Conservation (phyloP, 768 basidiomycete genomes). For the Tephrocybe sp. region DNA sequence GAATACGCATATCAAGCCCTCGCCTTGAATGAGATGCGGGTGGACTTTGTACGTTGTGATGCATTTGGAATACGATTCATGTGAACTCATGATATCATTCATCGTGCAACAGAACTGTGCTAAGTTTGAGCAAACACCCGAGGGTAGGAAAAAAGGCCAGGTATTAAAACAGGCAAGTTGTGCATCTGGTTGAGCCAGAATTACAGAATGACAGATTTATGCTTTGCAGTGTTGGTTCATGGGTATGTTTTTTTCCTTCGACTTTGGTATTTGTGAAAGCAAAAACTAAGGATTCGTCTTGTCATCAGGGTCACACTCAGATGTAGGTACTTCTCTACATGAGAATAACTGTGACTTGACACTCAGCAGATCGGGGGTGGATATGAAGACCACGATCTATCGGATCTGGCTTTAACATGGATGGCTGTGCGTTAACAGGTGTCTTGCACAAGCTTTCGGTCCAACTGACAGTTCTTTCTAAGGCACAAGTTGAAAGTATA, state of each 20-base stretch:
- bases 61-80: not conserved
- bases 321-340: conserved; percentile 24
- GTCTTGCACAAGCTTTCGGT: no score
- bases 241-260: conserved; percentile 34
- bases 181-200: not conserved
- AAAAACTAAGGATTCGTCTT: not conserved
- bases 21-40: conserved; percentile 63
- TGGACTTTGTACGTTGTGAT: conserved; percentile 56
- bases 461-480: conserved; percentile 1
- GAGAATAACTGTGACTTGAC: not conserved
- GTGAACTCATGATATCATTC: not conserved
- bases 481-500: conserved; percentile 58
- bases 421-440: conserved; percentile 47
- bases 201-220: not conserved
- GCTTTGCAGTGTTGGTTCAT: conserved; percentile 63
- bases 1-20: conserved; percentile 67
- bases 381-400: conserved; percentile 62
- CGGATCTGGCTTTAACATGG: conserved; percentile 63
- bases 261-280: not conserved
- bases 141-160: conserved; percentile 53
- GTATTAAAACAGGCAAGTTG: conserved; percentile 55
- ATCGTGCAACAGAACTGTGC: conserved; percentile 40
- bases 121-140: conserved; percentile 59
- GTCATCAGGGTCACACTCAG: conserved; percentile 35
- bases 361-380: conserved; percentile 62